Percentiles rank a stretch among this genome's conserved stretches.
Conservation (phyloP, 148 eudicot genomes). For the Bassia scoparia region DNA sequence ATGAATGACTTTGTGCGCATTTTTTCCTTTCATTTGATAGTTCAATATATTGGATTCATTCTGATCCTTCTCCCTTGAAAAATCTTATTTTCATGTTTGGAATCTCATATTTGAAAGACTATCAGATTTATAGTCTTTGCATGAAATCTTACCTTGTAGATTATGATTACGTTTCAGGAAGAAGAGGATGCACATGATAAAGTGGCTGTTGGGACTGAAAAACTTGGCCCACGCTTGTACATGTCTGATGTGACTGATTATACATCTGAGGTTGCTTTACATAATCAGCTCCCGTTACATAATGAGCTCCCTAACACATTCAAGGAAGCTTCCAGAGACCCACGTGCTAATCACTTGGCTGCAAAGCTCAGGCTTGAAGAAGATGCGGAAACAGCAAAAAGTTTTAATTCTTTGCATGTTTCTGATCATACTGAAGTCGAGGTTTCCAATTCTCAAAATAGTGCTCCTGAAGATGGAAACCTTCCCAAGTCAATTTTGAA, state of each 20-base stretch:
- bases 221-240: slow-evolving; percentile 48
- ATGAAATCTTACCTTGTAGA: not conserved
- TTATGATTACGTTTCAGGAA: slow-evolving; percentile 43
- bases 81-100: no score
- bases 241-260: slow-evolving; percentile 51
- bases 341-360: slow-evolving; percentile 80
- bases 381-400: slow-evolving; percentile 61
- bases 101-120: no score
- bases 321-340: slow-evolving; percentile 44
- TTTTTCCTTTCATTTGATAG: no score
- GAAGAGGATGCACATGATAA: slow-evolving; percentile 73
- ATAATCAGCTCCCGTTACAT: slow-evolving; percentile 47
- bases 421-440: slow-evolving; percentile 28
- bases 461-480: slow-evolving; percentile 25
- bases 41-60: no score
- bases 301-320: slow-evolving; percentile 51
- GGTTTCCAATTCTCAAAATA: slow-evolving; percentile 15
- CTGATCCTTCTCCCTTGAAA: no score
- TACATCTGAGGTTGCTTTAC: slow-evolving; percentile 29
- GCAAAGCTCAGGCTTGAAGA: slow-evolving; percentile 70
- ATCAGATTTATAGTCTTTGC: no score
- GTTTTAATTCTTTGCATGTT: slow-evolving; percentile 42
- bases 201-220: slow-evolving; percentile 59
- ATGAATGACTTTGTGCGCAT: no score
- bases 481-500: slow-evolving; percentile 54